Evolutionary conservation across 371 early-diverging fungal genomes (phyloP), one percentile per base, ranked within the genome.

Genomic region (Mortierella sp.): DNA sequence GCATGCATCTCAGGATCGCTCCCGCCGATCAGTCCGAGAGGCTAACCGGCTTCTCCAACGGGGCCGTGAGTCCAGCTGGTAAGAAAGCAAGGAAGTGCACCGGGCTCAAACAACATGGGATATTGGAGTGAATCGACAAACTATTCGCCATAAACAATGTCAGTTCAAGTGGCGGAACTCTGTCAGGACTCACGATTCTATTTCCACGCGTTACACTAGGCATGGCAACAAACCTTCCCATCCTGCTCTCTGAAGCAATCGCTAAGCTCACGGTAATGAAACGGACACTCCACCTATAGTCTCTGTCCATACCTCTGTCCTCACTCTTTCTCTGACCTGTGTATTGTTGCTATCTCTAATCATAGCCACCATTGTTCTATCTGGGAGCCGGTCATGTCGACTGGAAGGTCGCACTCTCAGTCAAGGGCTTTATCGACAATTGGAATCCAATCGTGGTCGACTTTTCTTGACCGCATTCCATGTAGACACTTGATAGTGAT

Each of bases 321-420:
- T 6, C 37, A 8, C 6, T 13, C 8, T 8, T 37, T 8, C 8
- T 37, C 8, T 37, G 13, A 27, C 16, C 28, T 14, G 43, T 14
- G 6, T 48, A 54, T 49, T 25, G 22, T 22, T 19, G 10, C n/a
- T 28, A 21, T 21, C 2, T 44, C 21, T 54, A 17, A 12, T 48
- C 22, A 53, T 76, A 87, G 83, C 96, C 96, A 2, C 85, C 90
- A 4, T 82, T 95, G 3, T 69, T 94, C 17, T 94, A 83, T 66
- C 80, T 95, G n/a, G 96, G 96, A 24, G 94, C 92, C 31, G 96
- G 96, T 0, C 92, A 95, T 78, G 80, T 90, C 9, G 95, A 96
- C 68, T 95, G 92, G 91, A 96, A 96, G 70, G 67, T 94, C 12
- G 89, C 89, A 7, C 57, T 95, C 44, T 91, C 94, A 19, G 82